Conservation (phyloP, 352 stramenopile genomes). For the Phytophthora chlamydospora region DNA sequence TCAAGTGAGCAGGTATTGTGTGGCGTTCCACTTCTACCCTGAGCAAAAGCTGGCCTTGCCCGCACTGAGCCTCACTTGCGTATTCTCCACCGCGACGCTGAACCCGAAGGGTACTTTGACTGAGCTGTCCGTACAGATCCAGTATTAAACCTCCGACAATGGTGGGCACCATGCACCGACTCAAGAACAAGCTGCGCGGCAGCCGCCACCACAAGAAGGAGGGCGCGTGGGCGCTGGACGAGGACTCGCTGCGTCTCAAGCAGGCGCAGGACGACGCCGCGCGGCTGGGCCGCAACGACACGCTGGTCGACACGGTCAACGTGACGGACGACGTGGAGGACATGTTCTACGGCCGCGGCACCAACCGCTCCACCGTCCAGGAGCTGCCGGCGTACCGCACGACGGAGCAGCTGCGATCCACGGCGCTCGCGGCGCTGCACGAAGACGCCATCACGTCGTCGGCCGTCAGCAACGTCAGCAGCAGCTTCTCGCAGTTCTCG, state of each 20-base stretch:
- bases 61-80: slow-evolving; percentile 4
- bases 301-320: slow-evolving; percentile 38
- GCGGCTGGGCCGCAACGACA: slow-evolving; percentile 42
- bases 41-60: no score
- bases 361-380: slow-evolving; percentile 25
- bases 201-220: slow-evolving; percentile 50
- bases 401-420: slow-evolving; percentile 58
- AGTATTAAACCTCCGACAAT: slow-evolving; percentile 1
- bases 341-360: slow-evolving; percentile 52
- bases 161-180: slow-evolving; percentile 59
- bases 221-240: slow-evolving; percentile 34
- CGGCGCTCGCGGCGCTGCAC: slow-evolving; percentile 56
- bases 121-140: no score
- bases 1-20: not conserved
- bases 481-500: slow-evolving; percentile 42
- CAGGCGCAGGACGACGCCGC: slow-evolving; percentile 44
- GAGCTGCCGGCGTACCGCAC: slow-evolving; percentile 51
- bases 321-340: slow-evolving; percentile 78
- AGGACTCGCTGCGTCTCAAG: slow-evolving; percentile 55
- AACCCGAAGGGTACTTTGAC: not conserved
- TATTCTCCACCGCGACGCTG: not conserved
- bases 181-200: slow-evolving; percentile 70
- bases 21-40: not conserved
- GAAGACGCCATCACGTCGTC: slow-evolving; percentile 59
- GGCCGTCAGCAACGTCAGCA: slow-evolving; percentile 42